Evolutionary conservation across 371 early-diverging fungal species (phyloP), one percentile per base, ranked within the genome.

Genomic region (Mortierella sp.): DNA sequence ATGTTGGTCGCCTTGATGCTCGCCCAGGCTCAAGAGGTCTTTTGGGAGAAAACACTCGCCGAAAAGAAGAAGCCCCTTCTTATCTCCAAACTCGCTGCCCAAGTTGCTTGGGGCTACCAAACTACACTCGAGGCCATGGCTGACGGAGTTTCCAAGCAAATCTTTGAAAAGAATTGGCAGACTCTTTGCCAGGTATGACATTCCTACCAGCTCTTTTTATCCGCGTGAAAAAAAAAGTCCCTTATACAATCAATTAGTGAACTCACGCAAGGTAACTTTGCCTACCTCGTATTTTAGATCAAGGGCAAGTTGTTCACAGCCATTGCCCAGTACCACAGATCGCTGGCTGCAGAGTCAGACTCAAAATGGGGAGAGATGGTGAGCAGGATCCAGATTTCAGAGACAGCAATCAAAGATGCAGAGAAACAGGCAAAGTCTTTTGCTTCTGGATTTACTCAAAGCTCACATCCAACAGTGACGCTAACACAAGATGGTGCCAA

Each of bases 1-100:
- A 86, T 94, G 70, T 84, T 98, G 41, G 88, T 88, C 16, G 91
- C 95, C 33, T 83, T 97, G 45, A 96, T 96, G 96, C 87, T 98
- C 57, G 96, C 95, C 0, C 97, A 98, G 84, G 97, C 98, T 0
- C 99, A 98, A 70, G 99, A 98, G 84, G 93, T 95, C 70, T 94
- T 96, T 67, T 71, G 96, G 58, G 96, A 96, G 79, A 96, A 95
- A 79, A 91, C 94, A 28, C 73, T 95, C 13, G 83, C 91, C 2
- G 97, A 96, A 76, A 94, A 94, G 86, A 96, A 96, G 78, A 94
- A 92, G 77, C 93, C 92, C 24, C 87, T 90, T 2, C 84, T 97
- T 33, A 89, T 96, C 43, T 93, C 96, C 24, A 97, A 97, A 75
- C 86, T 97, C n/a, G 96, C 96, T 0, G 93, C 94, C 50, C 96